phyloP scores from a whole-genome alignment of 495 filamentous ascomycete species.

The Polyplosphaeria fusca region DNA sequence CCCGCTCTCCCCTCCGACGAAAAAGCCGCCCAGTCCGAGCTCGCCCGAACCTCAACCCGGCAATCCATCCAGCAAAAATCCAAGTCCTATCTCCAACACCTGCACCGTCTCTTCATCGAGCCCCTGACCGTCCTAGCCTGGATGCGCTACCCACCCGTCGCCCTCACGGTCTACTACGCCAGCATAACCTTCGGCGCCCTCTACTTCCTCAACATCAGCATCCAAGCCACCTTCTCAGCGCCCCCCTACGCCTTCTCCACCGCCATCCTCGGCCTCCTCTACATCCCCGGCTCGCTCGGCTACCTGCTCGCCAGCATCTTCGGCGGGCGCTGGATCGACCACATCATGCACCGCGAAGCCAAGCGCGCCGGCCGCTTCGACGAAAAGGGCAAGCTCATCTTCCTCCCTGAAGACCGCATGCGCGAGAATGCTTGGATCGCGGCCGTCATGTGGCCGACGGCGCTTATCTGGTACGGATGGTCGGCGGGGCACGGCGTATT shows the following conservation, averaged over 20 bases:
- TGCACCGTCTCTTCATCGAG: conserved; percentile 72
- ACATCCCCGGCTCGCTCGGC: conserved; percentile 76
- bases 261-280: conserved; percentile 74
- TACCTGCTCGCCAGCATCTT: conserved; percentile 70
- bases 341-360: conserved; percentile 83
- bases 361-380: conserved; percentile 68
- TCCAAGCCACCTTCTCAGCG: conserved; percentile 70
- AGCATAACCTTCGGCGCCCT: conserved; percentile 77
- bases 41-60: conserved; percentile 61
- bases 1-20: conserved; percentile 2
- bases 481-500: conserved; percentile 54
- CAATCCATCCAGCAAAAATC: conserved; percentile 59
- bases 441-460: conserved; percentile 67
- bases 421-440: conserved; percentile 84
- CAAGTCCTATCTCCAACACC: conserved; percentile 48
- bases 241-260: conserved; percentile 72
- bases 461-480: conserved; percentile 69
- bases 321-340: conserved; percentile 84
- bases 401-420: conserved; percentile 84
- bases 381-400: conserved; percentile 63
- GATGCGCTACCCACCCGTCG: conserved; percentile 75
- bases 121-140: conserved; percentile 76
- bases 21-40: conserved; percentile 24
- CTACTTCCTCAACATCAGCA: conserved; percentile 82
- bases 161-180: conserved; percentile 77